Percentiles rank a stretch among this genome's conserved stretches.
Evolutionary conservation across 495 filamentous ascomycete genomes (phyloP).

Genomic region (Xanthoparmelia taractica): DNA sequence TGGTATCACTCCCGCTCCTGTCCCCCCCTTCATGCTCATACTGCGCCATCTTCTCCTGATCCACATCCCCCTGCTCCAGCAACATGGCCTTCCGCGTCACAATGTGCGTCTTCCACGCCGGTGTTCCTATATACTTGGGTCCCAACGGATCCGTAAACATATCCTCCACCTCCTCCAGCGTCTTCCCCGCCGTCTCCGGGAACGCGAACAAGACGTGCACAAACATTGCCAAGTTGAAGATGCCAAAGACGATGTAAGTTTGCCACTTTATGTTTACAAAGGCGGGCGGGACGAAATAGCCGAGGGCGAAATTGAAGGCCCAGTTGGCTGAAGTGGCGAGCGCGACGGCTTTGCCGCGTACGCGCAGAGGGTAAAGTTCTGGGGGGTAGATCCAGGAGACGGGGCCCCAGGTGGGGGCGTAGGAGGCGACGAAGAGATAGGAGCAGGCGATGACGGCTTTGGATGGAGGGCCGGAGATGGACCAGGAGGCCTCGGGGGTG

Average conservation of each 20-base stretch:
- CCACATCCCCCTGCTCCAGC: conserved; percentile 30
- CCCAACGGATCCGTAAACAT: conserved; percentile 50
- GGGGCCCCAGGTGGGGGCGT: conserved; percentile 54
- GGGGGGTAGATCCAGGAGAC: conserved; percentile 58
- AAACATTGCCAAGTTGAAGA: conserved; percentile 46
- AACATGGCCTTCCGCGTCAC: conserved; percentile 30
- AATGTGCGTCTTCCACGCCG: conserved; percentile 60
- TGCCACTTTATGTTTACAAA: conserved; percentile 50
- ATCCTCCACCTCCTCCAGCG: conserved; percentile 41
- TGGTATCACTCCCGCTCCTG: conserved; percentile 30
- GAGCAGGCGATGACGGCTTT: conserved; percentile 54
- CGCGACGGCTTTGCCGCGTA: conserved; percentile 59
- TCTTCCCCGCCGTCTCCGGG: conserved; percentile 48
- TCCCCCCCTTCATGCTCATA: conserved; percentile 5
- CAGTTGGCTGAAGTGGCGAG: conserved; percentile 60
- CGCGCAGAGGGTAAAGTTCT: conserved; percentile 59
- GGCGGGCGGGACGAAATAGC: conserved; percentile 46
- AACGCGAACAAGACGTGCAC: conserved; percentile 56
- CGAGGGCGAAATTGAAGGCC: conserved; percentile 41
- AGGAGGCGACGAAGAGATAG: conserved; percentile 58
- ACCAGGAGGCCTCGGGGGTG: conserved; percentile 36
- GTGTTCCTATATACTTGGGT: conserved; percentile 54
- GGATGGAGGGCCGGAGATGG: conserved; percentile 32
- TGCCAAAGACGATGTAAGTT: conserved; percentile 43
- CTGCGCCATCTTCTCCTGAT: conserved; percentile 27